phyloP scores from a whole-genome alignment of 371 early-diverging fungal species.

The Syncephalastrum racemosum region DNA sequence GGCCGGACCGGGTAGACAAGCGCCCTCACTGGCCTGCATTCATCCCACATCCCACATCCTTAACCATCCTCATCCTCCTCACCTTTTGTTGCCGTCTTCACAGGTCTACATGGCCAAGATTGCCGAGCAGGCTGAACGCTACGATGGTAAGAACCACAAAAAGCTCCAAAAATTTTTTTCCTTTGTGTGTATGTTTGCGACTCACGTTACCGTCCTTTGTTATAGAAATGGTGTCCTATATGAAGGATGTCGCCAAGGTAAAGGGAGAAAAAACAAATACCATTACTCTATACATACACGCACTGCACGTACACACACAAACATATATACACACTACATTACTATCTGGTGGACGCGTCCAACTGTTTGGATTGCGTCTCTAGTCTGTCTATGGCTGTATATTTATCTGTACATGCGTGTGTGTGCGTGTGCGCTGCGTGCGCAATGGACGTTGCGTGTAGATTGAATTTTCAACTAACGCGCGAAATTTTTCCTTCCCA shows the following conservation, averaged over 20 bases:
- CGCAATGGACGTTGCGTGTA: not conserved
- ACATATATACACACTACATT: not conserved
- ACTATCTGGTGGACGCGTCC: not conserved
- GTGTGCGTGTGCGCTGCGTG: constrained; percentile 1
- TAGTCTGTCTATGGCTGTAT: not conserved
- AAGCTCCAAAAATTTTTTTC: constrained; percentile 1
- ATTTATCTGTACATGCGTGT: not conserved
- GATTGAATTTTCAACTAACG: too few species aligned
- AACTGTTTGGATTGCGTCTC: constrained; percentile 1
- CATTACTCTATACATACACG: not conserved
- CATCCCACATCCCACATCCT: too few species aligned
- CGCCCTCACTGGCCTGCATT: too few species aligned
- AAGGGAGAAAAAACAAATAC: constrained; percentile 1
- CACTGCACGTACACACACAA: not conserved
- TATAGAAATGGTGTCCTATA: constrained; percentile 93
- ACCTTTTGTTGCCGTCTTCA: constrained; percentile 1
- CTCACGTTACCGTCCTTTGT: constrained; percentile 4
- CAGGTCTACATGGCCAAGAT: constrained; percentile 92
- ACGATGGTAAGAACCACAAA: constrained; percentile 79
- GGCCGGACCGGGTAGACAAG: too few species aligned
- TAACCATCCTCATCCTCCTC: constrained; percentile 1
- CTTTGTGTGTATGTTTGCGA: constrained; percentile 8
- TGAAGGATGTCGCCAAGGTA: constrained; percentile 82
- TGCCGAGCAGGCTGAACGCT: constrained; percentile 98
- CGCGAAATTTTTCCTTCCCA: too few species aligned